Evolutionary conservation across 495 filamentous ascomycete genomes (phyloP), one percentile per base, ranked within the genome.

Genomic region (Podospora pseudopauciseta): DNA sequence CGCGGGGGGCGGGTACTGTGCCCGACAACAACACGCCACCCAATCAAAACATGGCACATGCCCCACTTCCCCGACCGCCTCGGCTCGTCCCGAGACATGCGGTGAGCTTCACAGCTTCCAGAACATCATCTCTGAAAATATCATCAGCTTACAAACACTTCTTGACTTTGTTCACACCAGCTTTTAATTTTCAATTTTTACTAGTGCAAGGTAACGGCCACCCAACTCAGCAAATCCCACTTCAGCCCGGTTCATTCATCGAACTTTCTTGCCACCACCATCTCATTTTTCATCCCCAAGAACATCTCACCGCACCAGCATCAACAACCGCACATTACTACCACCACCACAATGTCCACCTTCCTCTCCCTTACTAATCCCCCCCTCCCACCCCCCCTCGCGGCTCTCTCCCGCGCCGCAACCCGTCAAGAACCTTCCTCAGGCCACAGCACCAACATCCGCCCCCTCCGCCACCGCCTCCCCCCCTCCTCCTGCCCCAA

Each of bases 291-390:
- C 39, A 49, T 49, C 39, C 9, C 15, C 39, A 3, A 32, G 0
- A 32, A 4, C 9, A 49, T 49, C 7, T 49, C 39, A 13, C 1
- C 15, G 13, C 39, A 23, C 15, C 15, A 49, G 2, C 39, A 49
- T 16, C 39, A 11, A 11, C 39, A 5, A 49, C 7, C 39, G 2
- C 39, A 5, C 5, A 11, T 11, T 11, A 11, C 0, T 11, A 49
- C 23, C 23, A 49, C 39, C 39, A 49, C 39, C 5, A 3, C 5
- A 71, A 73, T 74, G 72, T 70, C 65, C 67, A 49, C 63, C 66
- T 74, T 72, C 61, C 72, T 74, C 66, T 65, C 62, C 64, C 72
- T 74, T 54, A 58, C 56, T 28, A 23, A 58, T 9, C 70, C 70
- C 3, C 19, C 66, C 7, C 69, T 67, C 54, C 67, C 69, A 2